Evolutionary conservation across 1,284 basidiomycete genomes (phyloP), one percentile per base, ranked within the genome.

Genomic region (Cerrena zonata): DNA sequence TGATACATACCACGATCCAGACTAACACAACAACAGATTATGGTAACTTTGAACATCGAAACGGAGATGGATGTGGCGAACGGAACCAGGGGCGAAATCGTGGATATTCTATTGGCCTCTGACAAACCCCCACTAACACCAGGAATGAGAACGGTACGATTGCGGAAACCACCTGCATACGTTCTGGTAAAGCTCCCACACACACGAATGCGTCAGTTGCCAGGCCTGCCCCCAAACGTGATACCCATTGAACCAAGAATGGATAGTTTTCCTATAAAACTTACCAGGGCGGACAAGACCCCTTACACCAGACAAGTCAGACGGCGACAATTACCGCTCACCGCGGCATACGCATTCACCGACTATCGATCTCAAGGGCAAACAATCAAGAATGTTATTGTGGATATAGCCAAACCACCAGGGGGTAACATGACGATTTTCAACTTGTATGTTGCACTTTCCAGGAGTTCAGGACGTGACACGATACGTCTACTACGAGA

Each of bases 61-160:
- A 74, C 70, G 1, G 70, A 75, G 34, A 56, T 69, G 0, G 70
- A 75, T 50, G 53, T 75, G 0, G 61, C 69, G 0, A 75, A 75
- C 47, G 69, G 74, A 1, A 61, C 68, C 1, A 51, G 64, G 3
- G 69, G 70, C 0, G 57, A 58, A 12, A 66, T 78, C 0, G 52
- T 61, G 0, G 60, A 64, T 5, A 67, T 77, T 15, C 53, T 72
- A 2, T 49, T 72, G 0, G 50, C 69, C 43, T 56, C 62, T 0
- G 56, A 57, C 2, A 63, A 65, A 26, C 55, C 59, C 1, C 23
- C 47, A 3, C 7, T 48, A 53, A 48, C 11, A n/a, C 22, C 59
- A 24, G 47, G 55, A 2, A 60, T 65, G 44, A 46, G 52, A 2
- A 46, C 54, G 2, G 48, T 62, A 1, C 25, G 47, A 1, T 55